Conservation (phyloP, 768 basidiomycete genomes). For the Leccinellum albellum region DNA sequence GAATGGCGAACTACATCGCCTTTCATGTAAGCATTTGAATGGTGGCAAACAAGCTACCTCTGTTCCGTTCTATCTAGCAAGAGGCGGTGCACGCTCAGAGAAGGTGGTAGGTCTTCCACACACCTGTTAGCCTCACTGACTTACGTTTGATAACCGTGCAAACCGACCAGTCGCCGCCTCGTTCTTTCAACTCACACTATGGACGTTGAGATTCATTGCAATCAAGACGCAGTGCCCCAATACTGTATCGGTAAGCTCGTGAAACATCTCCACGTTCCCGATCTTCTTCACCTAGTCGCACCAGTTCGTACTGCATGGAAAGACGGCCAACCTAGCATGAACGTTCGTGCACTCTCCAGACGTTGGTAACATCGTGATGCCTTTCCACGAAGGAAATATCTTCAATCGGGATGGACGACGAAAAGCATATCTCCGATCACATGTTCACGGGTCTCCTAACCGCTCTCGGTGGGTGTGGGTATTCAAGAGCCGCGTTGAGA, state of each 20-base stretch:
- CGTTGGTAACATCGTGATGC: neutral
- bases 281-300: slow-evolving; percentile 6
- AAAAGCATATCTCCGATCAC: slow-evolving; percentile 31
- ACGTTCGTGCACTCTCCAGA: neutral
- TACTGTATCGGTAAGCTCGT: neutral
- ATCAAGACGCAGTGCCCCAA: neutral
- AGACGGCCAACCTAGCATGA: neutral
- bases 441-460: slow-evolving; percentile 17
- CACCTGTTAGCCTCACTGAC: neutral
- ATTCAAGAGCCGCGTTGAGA: slow-evolving; percentile 18
- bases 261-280: neutral
- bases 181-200: neutral
- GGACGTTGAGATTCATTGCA: neutral
- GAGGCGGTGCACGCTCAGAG: neutral
- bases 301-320: slow-evolving; percentile 7
- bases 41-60: neutral
- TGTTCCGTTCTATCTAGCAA: neutral
- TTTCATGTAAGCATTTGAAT: slow-evolving; percentile 4
- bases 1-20: slow-evolving; percentile 8
- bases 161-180: neutral
- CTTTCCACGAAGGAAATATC: slow-evolving; percentile 11
- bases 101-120: neutral
- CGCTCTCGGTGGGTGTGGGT: slow-evolving; percentile 55
- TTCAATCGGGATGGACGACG: slow-evolving; percentile 3
- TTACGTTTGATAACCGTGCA: neutral